A percentile compares a stretch with the other conserved stretches of the same genome.
Evolutionary conservation across 495 filamentous ascomycete genomes (phyloP).

Genomic region (Penicillium samsonianum): DNA sequence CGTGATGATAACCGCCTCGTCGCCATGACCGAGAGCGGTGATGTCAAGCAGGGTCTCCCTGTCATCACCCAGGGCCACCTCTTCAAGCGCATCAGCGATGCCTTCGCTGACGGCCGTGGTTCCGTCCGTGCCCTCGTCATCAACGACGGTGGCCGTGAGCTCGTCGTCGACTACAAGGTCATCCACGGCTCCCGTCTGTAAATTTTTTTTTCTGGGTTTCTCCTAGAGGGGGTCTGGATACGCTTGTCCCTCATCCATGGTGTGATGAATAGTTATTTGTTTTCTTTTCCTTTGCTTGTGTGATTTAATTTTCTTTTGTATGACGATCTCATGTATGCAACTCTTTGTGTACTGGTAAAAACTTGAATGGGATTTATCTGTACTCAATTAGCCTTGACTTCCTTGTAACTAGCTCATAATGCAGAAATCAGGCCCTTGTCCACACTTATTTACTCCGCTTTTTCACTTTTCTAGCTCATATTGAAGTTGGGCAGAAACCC

Average conservation of each 20-base stretch:
- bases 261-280: conserved; percentile 14
- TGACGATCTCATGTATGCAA: conserved; percentile 30
- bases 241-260: conserved; percentile 12
- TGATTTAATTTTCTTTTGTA: conserved; percentile 30
- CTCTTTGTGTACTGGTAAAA: conserved; percentile 20
- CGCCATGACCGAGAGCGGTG: conserved; percentile 84
- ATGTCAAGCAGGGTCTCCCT: conserved; percentile 94
- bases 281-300: conserved; percentile 6
- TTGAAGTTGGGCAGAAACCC: background rate
- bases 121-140: conserved; percentile 94
- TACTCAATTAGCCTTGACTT: conserved; percentile 6
- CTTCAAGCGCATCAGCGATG: conserved; percentile 75
- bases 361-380: conserved; percentile 21
- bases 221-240: conserved; percentile 10
- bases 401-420: conserved; percentile 2
- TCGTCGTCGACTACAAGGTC: conserved; percentile 98
- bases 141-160: conserved; percentile 88
- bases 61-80: conserved; percentile 93
- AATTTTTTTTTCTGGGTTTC: conserved; percentile 27
- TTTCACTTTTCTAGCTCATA: background rate
- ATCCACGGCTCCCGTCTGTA: conserved; percentile 78
- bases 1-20: conserved; percentile 80
- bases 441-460: background rate
- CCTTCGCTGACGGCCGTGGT: conserved; percentile 90
- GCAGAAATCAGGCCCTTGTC: background rate